These are phyloP conservation scores for Colletotrichum horii DNA, from an alignment of 2,329 filamentous ascomycete species.

Conservation along the genomic window DNA sequence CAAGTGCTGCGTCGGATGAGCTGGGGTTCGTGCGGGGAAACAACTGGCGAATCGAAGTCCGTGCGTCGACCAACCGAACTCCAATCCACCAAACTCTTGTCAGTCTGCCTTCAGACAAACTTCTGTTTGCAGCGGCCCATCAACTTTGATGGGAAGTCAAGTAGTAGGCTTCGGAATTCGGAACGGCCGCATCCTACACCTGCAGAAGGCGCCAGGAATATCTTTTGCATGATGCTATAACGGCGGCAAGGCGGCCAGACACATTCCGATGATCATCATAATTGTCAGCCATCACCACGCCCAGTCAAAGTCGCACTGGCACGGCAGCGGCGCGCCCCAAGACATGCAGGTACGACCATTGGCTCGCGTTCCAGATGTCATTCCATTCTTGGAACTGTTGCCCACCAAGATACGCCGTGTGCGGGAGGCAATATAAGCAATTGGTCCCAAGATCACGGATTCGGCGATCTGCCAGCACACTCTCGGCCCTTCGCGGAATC, in stretches of 20 bases:
- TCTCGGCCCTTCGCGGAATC: not conserved
- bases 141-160: not conserved
- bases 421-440: not conserved
- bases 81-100: not conserved
- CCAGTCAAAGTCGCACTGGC: not conserved
- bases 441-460: slow-evolving; percentile 10
- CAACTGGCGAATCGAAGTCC: not conserved
- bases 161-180: not conserved
- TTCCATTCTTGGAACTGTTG: not conserved
- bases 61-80: not conserved
- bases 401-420: not conserved
- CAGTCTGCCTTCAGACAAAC: not conserved
- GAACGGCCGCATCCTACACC: not conserved
- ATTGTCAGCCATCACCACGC: not conserved
- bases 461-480: not conserved
- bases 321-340: not conserved
- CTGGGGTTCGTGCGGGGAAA: not conserved
- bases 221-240: not conserved
- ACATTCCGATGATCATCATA: not conserved
- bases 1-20: not conserved
- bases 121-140: not conserved
- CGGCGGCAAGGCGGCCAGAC: not conserved
- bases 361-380: not conserved
- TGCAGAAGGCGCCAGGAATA: not conserved
- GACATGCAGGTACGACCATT: not conserved